Percentiles rank a stretch among this genome's conserved stretches.
Evolutionary conservation across 2,329 filamentous ascomycete species (phyloP).

Genomic region (Xylaria sp.): DNA sequence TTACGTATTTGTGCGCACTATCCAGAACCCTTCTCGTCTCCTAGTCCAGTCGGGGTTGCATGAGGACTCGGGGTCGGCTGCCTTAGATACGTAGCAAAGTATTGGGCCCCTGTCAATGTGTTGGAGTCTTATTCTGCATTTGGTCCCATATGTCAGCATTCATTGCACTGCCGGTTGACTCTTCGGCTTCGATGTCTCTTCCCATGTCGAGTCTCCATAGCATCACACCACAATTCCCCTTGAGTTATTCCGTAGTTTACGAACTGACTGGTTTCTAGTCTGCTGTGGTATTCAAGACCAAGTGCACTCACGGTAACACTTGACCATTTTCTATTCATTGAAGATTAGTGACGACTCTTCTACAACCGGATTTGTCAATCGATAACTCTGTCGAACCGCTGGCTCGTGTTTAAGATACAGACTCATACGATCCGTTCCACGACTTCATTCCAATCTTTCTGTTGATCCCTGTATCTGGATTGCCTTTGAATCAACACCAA

Average conservation of each 20-base stretch:
- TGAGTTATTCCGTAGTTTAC: neutral
- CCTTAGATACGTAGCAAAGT: neutral
- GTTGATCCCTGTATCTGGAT: conserved; percentile 8
- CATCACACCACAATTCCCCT: neutral
- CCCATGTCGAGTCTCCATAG: conserved; percentile 3
- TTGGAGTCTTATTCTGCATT: neutral
- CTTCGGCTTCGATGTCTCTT: conserved; percentile 1
- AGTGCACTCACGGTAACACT: conserved; percentile 8
- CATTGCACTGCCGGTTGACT: neutral
- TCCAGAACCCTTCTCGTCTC: neutral
- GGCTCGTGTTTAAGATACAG: conserved; percentile 15
- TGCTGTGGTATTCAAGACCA: conserved; percentile 10
- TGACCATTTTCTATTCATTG: neutral
- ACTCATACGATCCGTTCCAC: conserved; percentile 11
- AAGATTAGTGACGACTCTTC: conserved; percentile 2
- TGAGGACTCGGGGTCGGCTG: neutral
- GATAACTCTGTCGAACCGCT: conserved; percentile 1
- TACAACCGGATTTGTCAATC: neutral
- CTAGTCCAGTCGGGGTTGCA: neutral
- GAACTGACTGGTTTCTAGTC: conserved; percentile 10
- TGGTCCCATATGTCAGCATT: neutral
- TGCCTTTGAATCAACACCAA: conserved; percentile 14
- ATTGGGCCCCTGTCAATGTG: neutral
- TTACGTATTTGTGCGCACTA: neutral
- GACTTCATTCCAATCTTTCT: conserved; percentile 2